Evolutionary conservation across 2,329 filamentous ascomycete species (phyloP), one percentile per base, ranked within the genome.

Genomic region (Clonostachys chloroleuca): DNA sequence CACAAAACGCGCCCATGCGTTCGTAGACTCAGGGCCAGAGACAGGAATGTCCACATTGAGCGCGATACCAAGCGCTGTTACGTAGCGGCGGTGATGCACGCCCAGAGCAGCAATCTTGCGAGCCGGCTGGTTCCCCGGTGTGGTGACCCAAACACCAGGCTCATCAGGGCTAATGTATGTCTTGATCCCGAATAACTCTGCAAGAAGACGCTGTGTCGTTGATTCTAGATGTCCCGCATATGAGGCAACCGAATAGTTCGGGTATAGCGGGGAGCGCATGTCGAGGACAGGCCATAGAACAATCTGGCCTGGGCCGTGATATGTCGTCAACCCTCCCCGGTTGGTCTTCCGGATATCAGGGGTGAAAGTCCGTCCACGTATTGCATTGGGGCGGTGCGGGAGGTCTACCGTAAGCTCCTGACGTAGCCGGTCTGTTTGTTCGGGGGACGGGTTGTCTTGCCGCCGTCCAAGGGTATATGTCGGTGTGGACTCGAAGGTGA

Each of bases 281-380:
- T 96, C 90, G n/a, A 95, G 64, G 44, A 96, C 81, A 4, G 92
- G 90, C 73, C 95, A 99, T n/a, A 92, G 82, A 35, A 96, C 88
- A 43, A 95, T 70, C 64, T 99, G 94, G 0, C 92, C 92, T 0
- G 92, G 94, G 0, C 92, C 94, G 63, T 99, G 94, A 70, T 96
- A 97, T 4, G 94, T 97, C 0, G 89, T 92, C 54, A 95, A 83
- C 0, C 94, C 94, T 51, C 94, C 94, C 47, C 94, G 84, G n/a
- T 83, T 78, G 13, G 89, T 86, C 57, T 84, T 77, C 40, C 81
- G 67, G 56, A 94, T 81, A n/a, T 79, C 72, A 4, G 86, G 87
- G 24, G 62, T 53, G 55, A 67, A 72, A 14, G 17, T 37, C 5
- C n/a, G 35, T 30, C 14, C 30, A 34, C 60, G 53, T 42, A 67